These are phyloP conservation scores for Lactarius trivialis DNA, from an alignment of 768 basidiomycete species.

Conservation along the genomic window DNA sequence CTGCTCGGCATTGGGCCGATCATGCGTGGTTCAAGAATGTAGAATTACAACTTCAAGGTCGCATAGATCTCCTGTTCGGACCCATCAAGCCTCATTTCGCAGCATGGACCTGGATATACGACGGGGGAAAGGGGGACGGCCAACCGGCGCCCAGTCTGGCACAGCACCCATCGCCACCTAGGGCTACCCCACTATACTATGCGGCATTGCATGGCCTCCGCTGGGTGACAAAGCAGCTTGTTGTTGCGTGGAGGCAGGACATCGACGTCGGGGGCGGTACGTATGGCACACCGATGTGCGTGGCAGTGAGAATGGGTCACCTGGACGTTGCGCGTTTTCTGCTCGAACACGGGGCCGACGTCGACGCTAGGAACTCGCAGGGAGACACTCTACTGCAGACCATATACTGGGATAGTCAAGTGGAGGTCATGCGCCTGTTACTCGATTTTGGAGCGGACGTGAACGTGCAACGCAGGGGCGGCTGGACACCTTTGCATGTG, in stretches of 20 bases:
- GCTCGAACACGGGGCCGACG: neutral
- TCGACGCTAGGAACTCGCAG: neutral
- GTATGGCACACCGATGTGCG: neutral
- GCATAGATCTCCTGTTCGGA: too few relatives aligned
- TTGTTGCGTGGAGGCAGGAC: neutral
- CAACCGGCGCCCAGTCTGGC: neutral
- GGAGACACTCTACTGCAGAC: neutral
- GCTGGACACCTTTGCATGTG: too few relatives aligned
- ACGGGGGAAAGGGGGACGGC: too few relatives aligned
- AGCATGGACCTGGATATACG: too few relatives aligned
- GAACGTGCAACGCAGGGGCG: too few relatives aligned
- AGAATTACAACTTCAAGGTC: too few relatives aligned
- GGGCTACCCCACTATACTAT: neutral
- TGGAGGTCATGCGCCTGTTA: neutral
- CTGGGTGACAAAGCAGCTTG: neutral
- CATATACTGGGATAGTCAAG: neutral
- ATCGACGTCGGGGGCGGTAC: neutral
- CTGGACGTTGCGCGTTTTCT: neutral
- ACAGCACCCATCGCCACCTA: neutral
- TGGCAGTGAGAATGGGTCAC: neutral
- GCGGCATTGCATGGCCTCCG: neutral
- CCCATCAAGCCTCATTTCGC: too few relatives aligned
- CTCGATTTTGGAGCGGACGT: neutral
- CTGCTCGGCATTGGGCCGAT: too few relatives aligned
- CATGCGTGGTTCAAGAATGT: too few relatives aligned